Percentiles rank a stretch among this genome's conserved stretches.
These are phyloP conservation scores for Rhodotorula sp. DNA, from an alignment of 1,284 basidiomycete species.

Conservation along the genomic window DNA sequence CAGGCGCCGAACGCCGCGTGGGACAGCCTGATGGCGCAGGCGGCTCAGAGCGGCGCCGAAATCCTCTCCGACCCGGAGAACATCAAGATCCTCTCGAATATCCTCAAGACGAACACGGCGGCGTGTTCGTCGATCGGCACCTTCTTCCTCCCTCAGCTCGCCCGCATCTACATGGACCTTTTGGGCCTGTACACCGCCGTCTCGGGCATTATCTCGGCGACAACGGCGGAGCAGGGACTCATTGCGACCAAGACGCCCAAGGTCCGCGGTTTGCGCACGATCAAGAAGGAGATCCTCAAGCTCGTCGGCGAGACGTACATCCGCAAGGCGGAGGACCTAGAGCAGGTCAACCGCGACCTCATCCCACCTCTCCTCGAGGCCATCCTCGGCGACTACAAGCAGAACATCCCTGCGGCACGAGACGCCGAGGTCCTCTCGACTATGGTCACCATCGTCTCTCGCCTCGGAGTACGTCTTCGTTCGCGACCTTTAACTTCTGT, in stretches of 20 bases:
- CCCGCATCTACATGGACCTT: slow-evolving; percentile 97
- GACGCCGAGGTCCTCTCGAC: slow-evolving; percentile 98
- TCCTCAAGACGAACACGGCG: slow-evolving; percentile 97
- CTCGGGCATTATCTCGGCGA: slow-evolving; percentile 94
- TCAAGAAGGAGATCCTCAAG: slow-evolving; percentile 98
- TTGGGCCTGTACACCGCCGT: slow-evolving; percentile 97
- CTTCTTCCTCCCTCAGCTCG: slow-evolving; percentile 95
- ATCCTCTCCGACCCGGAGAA: slow-evolving; percentile 89
- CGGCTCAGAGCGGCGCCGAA: slow-evolving; percentile 79
- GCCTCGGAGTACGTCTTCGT: slow-evolving; percentile 68
- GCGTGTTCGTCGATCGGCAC: slow-evolving; percentile 96
- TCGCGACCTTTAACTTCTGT: slow-evolving; percentile 6
- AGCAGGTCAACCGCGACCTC: slow-evolving; percentile 84
- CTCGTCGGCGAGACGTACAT: slow-evolving; percentile 93
- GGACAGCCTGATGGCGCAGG: slow-evolving; percentile 97
- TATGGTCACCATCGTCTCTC: slow-evolving; percentile 91
- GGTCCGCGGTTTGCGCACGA: slow-evolving; percentile 88
- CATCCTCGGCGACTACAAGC: slow-evolving; percentile 93
- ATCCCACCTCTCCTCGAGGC: slow-evolving; percentile 96
- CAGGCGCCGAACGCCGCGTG: slow-evolving; percentile 98
- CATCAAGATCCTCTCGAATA: slow-evolving; percentile 95
- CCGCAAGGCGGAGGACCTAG: slow-evolving; percentile 79
- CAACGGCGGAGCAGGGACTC: slow-evolving; percentile 79
- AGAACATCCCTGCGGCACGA: slow-evolving; percentile 87
- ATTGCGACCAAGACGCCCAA: slow-evolving; percentile 98